Evolutionary conservation across 768 basidiomycete species (phyloP).

Genomic region (Boletus rubropictus): DNA sequence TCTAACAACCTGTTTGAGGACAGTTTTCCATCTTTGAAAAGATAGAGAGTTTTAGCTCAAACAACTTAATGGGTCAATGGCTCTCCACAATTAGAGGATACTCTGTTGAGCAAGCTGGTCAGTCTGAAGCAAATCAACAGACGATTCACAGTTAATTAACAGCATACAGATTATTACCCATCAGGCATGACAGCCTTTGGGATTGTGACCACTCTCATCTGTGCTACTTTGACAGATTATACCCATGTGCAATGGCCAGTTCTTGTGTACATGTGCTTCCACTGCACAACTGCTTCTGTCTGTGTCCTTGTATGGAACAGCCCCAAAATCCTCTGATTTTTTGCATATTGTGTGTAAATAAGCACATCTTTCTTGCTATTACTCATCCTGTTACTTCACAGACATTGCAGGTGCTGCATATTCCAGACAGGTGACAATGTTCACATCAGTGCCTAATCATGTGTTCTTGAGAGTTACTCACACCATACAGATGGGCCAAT

Average conservation of each 20-base stretch:
- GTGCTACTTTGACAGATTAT: constrained; percentile 59
- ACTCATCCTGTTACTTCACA: constrained; percentile 14
- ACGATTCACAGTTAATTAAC: background rate
- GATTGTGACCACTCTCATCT: constrained; percentile 56
- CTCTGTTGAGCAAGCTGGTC: constrained; percentile 57
- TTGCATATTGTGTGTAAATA: constrained; percentile 61
- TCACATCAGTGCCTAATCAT: constrained; percentile 43
- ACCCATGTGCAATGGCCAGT: constrained; percentile 57
- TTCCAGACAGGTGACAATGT: constrained; percentile 71
- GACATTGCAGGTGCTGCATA: constrained; percentile 63
- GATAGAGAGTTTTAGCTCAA: constrained; percentile 62
- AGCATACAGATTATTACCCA: constrained; percentile 47
- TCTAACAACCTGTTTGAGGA: background rate
- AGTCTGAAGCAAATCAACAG: constrained; percentile 3
- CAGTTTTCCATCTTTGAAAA: constrained; percentile 67
- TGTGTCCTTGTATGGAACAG: constrained; percentile 58
- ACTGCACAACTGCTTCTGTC: constrained; percentile 47
- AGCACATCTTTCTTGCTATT: background rate
- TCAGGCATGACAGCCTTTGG: constrained; percentile 61
- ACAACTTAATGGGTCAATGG: constrained; percentile 72
- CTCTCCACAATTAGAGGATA: constrained; percentile 55
- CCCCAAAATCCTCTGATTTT: constrained; percentile 61
- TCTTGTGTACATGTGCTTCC: constrained; percentile 56
- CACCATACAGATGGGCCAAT: constrained; percentile 61
- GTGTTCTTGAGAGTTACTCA: background rate